These are phyloP conservation scores for Microbotryum violaceum DNA, from an alignment of 1,284 basidiomycete genomes.

Conservation along the genomic window DNA sequence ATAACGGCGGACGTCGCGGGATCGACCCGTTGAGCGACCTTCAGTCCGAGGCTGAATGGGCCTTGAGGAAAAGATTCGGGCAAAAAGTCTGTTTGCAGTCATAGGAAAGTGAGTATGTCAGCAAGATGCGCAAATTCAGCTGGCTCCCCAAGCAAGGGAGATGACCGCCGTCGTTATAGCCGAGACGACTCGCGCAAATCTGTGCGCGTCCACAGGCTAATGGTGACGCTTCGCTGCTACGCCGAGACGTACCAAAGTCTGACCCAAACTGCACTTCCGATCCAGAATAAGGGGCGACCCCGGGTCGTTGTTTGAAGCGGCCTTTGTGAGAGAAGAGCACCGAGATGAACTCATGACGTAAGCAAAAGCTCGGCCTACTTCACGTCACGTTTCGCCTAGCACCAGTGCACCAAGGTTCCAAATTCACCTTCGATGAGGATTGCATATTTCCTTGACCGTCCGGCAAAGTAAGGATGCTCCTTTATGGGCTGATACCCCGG, in stretches of 20 bases:
- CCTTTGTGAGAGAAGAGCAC: slow-evolving; percentile 23
- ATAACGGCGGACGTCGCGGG: slow-evolving; percentile 39
- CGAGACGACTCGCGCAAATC: no score
- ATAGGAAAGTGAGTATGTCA: no score
- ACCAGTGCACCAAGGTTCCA: no score
- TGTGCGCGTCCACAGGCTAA: not conserved
- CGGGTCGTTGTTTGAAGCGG: slow-evolving; percentile 38
- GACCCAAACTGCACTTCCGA: slow-evolving; percentile 36
- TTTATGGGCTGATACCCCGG: slow-evolving; percentile 31
- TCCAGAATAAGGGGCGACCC: slow-evolving; percentile 31
- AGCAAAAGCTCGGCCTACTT: no score
- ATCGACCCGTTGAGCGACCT: slow-evolving; percentile 42
- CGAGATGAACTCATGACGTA: no score
- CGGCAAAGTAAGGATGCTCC: slow-evolving; percentile 35
- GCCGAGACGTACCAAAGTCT: slow-evolving; percentile 38
- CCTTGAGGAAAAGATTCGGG: slow-evolving; percentile 18
- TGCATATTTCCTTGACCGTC: slow-evolving; percentile 41
- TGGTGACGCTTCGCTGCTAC: slow-evolving; percentile 20
- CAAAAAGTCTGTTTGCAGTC: slow-evolving; percentile 12
- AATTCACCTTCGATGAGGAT: slow-evolving; percentile 41
- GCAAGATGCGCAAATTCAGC: not conserved
- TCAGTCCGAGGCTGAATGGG: slow-evolving; percentile 44
- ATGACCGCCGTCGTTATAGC: no score
- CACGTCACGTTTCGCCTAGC: no score
- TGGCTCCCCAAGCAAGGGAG: no score